Base-by-base conservation (phyloP, 164 flowering plant species). In the Stephania yunnanensis region DNA sequence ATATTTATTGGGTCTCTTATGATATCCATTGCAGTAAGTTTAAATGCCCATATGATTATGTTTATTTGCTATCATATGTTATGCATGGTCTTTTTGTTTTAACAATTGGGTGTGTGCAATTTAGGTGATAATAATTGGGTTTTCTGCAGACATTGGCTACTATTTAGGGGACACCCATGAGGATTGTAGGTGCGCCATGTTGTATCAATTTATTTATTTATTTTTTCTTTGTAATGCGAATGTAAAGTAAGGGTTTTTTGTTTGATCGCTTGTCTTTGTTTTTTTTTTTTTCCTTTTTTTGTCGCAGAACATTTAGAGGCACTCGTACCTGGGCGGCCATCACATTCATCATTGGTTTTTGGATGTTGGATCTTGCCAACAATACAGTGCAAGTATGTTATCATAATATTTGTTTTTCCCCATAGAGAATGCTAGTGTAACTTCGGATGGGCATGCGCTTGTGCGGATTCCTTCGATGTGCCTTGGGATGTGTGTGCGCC, bases 311-410 rank as follows among this genome's bases (percentile, higher is more conserved):
- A 46, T 96, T 80, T 76, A 94, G 91, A 86, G 99, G 99, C 48
- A 96, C 98, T 48, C 90, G 99, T 70, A 83, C 90, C 53, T 84
- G 90, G 85, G 99, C 99, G 65, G 97, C 99, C 46, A 25, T 94
- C 79, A 85, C 91, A 22, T 92, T 94, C 76, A 77, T 96, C 70
- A 80, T 94, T 81, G 99, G 99, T 29, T 96, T 96, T 79, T 96
- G 99, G 99, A 83, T 96, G 97, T 89, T 96, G 76, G 99, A 96
- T 86, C 97, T 96, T 84, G 98, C 99, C 25, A 96, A 96, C 79
- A 96, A 96, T 79, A 96, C 98, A 20, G 99, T 96, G 68, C 99
- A 96, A 89, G 99, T 92, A 74, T 80, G 80, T 73, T 74, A 15
- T 83, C 42, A 17, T 66, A 46, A 10, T 71, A 13, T n/a, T 75